Conservation (phyloP, 441 rosid species). For the Syzygium malaccense region DNA sequence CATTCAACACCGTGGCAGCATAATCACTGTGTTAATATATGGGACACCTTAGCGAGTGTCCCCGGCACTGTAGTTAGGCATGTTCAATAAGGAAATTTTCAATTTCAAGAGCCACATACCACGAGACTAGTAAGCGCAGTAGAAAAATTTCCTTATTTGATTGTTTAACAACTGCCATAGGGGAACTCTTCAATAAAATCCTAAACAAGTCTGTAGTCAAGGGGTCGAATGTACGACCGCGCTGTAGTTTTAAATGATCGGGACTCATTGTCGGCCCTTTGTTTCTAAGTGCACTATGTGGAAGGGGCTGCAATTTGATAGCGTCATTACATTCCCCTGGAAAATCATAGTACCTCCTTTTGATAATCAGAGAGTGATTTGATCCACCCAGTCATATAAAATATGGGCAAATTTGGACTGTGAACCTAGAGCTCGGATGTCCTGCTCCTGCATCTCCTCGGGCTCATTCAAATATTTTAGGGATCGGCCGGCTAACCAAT, state of each 20-base stretch:
- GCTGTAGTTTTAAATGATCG: neutral
- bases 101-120: neutral
- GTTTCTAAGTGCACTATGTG: neutral
- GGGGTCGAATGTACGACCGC: neutral
- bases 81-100: neutral
- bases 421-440: neutral
- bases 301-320: neutral
- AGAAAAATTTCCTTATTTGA: neutral
- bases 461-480: neutral
- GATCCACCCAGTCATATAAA: neutral
- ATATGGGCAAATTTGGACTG: neutral
- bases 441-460: neutral
- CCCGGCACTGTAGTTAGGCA: neutral
- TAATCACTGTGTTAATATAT: neutral
- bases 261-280: neutral
- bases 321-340: neutral
- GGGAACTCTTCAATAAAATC: neutral
- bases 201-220: neutral
- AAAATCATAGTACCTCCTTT: neutral
- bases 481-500: neutral
- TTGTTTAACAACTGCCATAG: neutral
- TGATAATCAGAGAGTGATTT: neutral
- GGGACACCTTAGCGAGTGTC: neutral
- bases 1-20: neutral
- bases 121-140: neutral